A percentile compares a stretch with the other conserved stretches of the same genome.
Conservation (phyloP, 768 basidiomycete species). For the Mycena rebaudengoi region DNA sequence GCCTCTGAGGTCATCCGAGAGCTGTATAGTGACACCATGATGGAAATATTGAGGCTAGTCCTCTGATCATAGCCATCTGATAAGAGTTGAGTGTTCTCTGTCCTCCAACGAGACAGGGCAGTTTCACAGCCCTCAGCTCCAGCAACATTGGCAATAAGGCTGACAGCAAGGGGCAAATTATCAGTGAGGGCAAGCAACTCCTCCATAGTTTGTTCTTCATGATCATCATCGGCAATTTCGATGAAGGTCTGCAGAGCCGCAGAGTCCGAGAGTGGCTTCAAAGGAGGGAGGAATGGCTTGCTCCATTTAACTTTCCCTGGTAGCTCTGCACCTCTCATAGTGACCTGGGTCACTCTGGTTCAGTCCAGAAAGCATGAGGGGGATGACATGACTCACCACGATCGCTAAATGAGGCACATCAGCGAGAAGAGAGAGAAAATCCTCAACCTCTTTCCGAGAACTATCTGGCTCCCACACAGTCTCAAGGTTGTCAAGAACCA, state of each 20-base stretch:
- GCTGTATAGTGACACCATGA: slow-evolving; percentile 3
- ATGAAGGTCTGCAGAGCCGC: slow-evolving; percentile 11
- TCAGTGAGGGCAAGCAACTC: slow-evolving; percentile 1
- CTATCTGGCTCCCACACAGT: too few relatives aligned
- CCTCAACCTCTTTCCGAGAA: too few relatives aligned
- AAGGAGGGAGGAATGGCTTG: slow-evolving; percentile 7
- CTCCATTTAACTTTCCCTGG: too few relatives aligned
- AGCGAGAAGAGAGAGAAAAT: too few relatives aligned
- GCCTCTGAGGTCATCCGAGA: neutral
- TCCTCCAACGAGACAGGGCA: neutral
- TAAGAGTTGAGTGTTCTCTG: neutral
- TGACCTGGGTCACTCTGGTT: too few relatives aligned
- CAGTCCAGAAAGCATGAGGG: too few relatives aligned
- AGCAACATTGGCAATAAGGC: neutral
- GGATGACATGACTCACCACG: too few relatives aligned
- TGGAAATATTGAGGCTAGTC: slow-evolving; percentile 12
- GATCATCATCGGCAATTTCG: neutral
- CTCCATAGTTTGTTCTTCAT: neutral
- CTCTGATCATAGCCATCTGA: slow-evolving; percentile 5
- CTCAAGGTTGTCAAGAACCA: too few relatives aligned
- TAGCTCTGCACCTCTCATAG: slow-evolving; percentile 4
- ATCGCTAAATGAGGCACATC: too few relatives aligned
- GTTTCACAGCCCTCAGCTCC: neutral
- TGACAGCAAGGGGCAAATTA: slow-evolving; percentile 1
- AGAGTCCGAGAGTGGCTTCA: neutral